Percentiles rank a stretch among this genome's conserved stretches.
These are phyloP conservation scores for Phytophthora colocasiae DNA, from an alignment of 352 stramenopile genomes.

Conservation along the genomic window DNA sequence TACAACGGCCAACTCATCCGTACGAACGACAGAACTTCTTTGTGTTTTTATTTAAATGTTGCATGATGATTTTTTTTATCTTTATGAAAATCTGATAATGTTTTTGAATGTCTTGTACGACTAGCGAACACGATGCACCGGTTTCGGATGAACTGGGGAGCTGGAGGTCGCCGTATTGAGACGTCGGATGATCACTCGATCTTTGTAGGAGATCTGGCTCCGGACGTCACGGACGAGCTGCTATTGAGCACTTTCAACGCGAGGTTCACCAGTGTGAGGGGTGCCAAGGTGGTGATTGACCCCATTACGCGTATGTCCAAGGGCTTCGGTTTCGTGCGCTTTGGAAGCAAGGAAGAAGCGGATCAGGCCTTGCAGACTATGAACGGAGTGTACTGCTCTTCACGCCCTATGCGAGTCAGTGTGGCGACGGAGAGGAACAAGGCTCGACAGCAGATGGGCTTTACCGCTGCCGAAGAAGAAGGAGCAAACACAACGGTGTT, in stretches of 20 bases:
- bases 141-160: conserved; percentile 94
- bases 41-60: background rate
- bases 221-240: conserved; percentile 89
- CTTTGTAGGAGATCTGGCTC: conserved; percentile 92
- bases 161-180: conserved; percentile 87
- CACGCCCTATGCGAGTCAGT: conserved; percentile 90
- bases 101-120: conserved; percentile 9
- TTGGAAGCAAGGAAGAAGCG: conserved; percentile 88
- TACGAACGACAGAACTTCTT: conserved; percentile 33
- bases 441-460: conserved; percentile 37
- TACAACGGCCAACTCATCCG: conserved; percentile 90
- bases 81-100: conserved; percentile 11
- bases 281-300: conserved; percentile 93
- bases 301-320: conserved; percentile 90
- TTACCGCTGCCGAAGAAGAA: conserved; percentile 55
- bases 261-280: conserved; percentile 83
- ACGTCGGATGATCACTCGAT: conserved; percentile 89
- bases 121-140: conserved; percentile 89
- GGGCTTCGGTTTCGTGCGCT: conserved; percentile 93
- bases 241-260: conserved; percentile 85
- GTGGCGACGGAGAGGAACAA: conserved; percentile 88
- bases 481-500: conserved; percentile 92
- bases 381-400: conserved; percentile 91
- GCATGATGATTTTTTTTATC: conserved; percentile 3
- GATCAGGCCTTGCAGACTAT: conserved; percentile 91